A percentile compares a stretch with the other conserved stretches of the same genome.
These are phyloP conservation scores for Pythium vanterpoolii DNA, from an alignment of 352 stramenopile species.

Conservation along the genomic window DNA sequence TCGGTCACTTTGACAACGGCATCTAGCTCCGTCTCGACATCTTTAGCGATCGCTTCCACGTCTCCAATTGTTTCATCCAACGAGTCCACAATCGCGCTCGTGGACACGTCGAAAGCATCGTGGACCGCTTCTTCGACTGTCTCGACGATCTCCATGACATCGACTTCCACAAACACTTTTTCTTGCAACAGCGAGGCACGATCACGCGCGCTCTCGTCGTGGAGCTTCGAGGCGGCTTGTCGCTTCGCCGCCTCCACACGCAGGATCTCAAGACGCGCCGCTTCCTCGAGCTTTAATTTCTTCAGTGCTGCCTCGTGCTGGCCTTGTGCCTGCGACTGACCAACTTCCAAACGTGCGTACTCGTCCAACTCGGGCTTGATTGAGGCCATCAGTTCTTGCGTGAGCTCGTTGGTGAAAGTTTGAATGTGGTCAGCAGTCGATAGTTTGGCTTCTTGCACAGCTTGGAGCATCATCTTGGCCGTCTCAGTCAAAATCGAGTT, in stretches of 20 bases:
- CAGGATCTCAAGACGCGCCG: constrained; percentile 12
- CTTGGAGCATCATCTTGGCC: constrained; percentile 31
- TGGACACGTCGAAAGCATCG: not conserved
- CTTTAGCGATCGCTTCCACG: not conserved
- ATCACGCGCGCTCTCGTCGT: not conserved
- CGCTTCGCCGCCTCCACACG: constrained; percentile 8
- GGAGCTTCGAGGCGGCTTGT: not conserved
- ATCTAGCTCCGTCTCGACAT: not conserved
- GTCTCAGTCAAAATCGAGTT: constrained; percentile 48
- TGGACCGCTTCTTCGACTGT: not conserved
- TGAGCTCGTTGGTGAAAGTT: constrained; percentile 30
- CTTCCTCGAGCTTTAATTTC: constrained; percentile 8
- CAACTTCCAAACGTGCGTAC: constrained; percentile 23
- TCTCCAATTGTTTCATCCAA: constrained; percentile 3
- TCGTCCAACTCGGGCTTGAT: constrained; percentile 37
- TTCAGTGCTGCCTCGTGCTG: constrained; percentile 2
- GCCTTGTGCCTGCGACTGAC: not conserved
- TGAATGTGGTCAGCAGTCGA: constrained; percentile 38
- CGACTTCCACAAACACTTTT: constrained; percentile 4
- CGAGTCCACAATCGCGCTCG: not conserved
- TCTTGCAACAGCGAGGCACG: not conserved
- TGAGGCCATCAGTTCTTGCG: constrained; percentile 31
- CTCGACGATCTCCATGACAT: constrained; percentile 17
- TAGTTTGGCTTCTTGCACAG: constrained; percentile 35
- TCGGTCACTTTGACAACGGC: not conserved